These are phyloP conservation scores for Oryza longistaminata DNA, from an alignment of 176 grass and related monocot genomes.

Conservation along the genomic window DNA sequence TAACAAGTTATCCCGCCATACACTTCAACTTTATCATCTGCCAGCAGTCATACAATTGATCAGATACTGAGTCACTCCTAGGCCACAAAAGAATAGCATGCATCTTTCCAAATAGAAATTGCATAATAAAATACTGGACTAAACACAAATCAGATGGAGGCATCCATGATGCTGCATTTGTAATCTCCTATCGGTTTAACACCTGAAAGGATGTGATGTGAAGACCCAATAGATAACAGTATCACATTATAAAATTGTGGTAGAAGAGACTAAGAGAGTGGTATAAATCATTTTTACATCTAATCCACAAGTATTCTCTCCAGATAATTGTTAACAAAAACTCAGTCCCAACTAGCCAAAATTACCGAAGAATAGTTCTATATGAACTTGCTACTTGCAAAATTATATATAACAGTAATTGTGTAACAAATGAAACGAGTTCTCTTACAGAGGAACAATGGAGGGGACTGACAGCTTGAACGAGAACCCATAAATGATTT, in stretches of 20 bases:
- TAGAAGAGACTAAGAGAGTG: slow-evolving; percentile 28
- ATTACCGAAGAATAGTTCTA: slow-evolving; percentile 36
- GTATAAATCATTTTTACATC: slow-evolving; percentile 32
- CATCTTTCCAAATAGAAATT: neutral
- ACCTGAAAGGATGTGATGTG: neutral
- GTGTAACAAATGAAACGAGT: slow-evolving; percentile 52
- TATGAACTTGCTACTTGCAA: slow-evolving; percentile 55
- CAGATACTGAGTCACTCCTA: neutral
- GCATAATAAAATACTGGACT: neutral
- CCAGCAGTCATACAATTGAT: slow-evolving; percentile 9
- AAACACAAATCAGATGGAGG: neutral
- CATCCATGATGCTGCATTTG: neutral
- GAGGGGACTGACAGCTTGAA: slow-evolving; percentile 41
- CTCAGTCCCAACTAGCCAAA: slow-evolving; percentile 30
- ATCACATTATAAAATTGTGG: slow-evolving; percentile 42
- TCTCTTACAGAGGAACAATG: slow-evolving; percentile 52
- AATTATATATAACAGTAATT: slow-evolving; percentile 40
- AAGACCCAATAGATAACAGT: slow-evolving; percentile 16
- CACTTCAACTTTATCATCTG: neutral
- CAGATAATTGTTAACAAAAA: slow-evolving; percentile 31
- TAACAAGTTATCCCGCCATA: neutral
- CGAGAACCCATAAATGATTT: slow-evolving; percentile 48
- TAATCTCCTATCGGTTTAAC: neutral
- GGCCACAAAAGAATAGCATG: neutral
- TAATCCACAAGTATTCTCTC: slow-evolving; percentile 34